phyloP scores from a whole-genome alignment of 2,329 filamentous ascomycete species.

The Neodidymelliopsis sp. region DNA sequence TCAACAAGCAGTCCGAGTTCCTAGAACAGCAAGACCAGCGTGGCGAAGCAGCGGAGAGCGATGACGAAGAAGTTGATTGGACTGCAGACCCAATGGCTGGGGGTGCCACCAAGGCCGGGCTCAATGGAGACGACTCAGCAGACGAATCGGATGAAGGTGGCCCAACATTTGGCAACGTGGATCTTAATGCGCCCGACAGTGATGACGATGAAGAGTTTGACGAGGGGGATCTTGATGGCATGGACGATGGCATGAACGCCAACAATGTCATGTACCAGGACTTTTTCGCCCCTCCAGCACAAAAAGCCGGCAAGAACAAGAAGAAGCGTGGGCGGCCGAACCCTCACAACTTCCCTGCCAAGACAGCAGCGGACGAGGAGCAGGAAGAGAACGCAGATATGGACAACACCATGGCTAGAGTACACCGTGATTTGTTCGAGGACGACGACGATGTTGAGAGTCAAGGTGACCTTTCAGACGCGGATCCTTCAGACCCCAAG shows the following conservation, averaged over 20 bases:
- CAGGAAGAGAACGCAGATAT: constrained; percentile 66
- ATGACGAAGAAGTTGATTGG: constrained; percentile 85
- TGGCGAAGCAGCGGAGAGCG: constrained; percentile 78
- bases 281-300: constrained; percentile 87
- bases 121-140: constrained; percentile 54
- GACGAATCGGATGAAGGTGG: constrained; percentile 75
- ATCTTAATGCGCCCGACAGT: constrained; percentile 72
- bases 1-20: constrained; percentile 91
- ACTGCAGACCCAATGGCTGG: constrained; percentile 73
- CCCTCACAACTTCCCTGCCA: constrained; percentile 57
- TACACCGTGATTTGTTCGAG: constrained; percentile 90
- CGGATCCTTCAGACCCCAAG: constrained; percentile 72
- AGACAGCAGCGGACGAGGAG: constrained; percentile 26
- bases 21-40: constrained; percentile 85
- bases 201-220: constrained; percentile 69
- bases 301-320: constrained; percentile 70
- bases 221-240: constrained; percentile 60
- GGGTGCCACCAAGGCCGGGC: constrained; percentile 40
- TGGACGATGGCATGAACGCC: constrained; percentile 72
- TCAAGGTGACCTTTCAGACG: constrained; percentile 64
- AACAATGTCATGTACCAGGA: constrained; percentile 91
- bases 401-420: constrained; percentile 82
- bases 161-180: constrained; percentile 82
- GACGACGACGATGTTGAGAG: constrained; percentile 67
- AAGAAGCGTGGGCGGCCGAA: constrained; percentile 62